Conservation (phyloP, 805 yeast genomes). For the Yamadazyma laniorum region DNA sequence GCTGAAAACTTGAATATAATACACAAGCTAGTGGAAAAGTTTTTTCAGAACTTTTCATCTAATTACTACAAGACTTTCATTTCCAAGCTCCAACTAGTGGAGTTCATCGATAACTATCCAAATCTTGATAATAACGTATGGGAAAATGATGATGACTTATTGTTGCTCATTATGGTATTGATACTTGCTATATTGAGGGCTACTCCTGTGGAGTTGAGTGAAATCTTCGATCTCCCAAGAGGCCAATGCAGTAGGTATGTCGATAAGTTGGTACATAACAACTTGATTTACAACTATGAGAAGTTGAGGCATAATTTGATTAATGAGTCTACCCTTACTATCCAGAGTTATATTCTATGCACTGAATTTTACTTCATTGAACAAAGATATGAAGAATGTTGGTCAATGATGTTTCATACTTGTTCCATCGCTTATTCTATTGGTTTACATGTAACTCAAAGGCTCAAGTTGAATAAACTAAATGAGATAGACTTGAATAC, state of each 20-base stretch:
- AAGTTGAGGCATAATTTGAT: constrained; percentile 46
- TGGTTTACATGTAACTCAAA: constrained; percentile 48
- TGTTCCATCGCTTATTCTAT: constrained; percentile 51
- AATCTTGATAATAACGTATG: constrained; percentile 33
- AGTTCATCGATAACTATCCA: constrained; percentile 37
- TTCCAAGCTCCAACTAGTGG: constrained; percentile 28
- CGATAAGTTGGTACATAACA: constrained; percentile 11
- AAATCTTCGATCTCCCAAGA: constrained; percentile 7
- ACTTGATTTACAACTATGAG: constrained; percentile 39
- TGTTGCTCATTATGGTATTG: constrained; percentile 45
- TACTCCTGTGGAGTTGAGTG: constrained; percentile 25
- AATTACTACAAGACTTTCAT: constrained; percentile 44
- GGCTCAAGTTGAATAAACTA: constrained; percentile 20
- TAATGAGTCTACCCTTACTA: constrained; percentile 47
- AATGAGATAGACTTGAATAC: constrained; percentile 12
- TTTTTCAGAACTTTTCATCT: constrained; percentile 33
- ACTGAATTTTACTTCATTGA: constrained; percentile 51
- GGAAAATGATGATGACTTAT: constrained; percentile 50
- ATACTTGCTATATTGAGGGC: constrained; percentile 38
- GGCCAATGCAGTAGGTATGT: constrained; percentile 12
- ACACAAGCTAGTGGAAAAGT: constrained; percentile 35
- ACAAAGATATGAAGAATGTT: constrained; percentile 49
- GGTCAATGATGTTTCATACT: constrained; percentile 50
- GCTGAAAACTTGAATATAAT: constrained; percentile 32
- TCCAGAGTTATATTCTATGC: constrained; percentile 49